Base-by-base conservation (phyloP, 208 protist species). In the Wallacemonas collosoma region DNA sequence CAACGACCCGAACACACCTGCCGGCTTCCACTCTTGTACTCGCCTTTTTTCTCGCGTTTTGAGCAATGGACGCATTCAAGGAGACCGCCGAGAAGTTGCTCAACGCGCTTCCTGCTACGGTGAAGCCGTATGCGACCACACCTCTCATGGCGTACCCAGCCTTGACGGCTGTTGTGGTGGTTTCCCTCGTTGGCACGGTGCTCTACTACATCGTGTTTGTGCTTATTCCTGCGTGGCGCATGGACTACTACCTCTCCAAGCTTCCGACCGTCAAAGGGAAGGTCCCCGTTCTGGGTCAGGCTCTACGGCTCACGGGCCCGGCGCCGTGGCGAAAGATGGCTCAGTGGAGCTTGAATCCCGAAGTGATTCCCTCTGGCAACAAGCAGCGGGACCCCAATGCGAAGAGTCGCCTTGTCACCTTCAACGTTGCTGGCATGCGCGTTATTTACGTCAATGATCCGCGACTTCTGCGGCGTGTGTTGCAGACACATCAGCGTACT, bases 361-460 rank as follows among this genome's bases (percentile, higher is more conserved):
- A 88, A 44, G 75, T 77, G 57, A 41, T 7, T 38, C 53, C 26
- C 9, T 15, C 39, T 3, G 57, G 56, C 60, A 85, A 85, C 71
- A 72, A 60, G 68, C 73, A 73, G 51, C 76, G 61, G 44, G 61
- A 71, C 66, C 58, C 45, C 56, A 60, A 73, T 61, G 38, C 9
- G 8, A 38, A 53, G 36, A 87, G 80, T 61, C 83, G 87, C 41
- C 57, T 94, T n/a, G 86, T 94, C 1, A 78, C 68, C 26, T 96
- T 90, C 80, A 90, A 86, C 68, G 87, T 94, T 6, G 82, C 84
- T 36, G 81, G 83, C 50, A 91, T 90, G 81, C 88, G 87, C 17
- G 86, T 95, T 15, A 73, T 97, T 11, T 95, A 95, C 80, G 82
- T 94, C 54, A 94, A 95, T 66, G 78, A 95, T 41, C 93, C 93